Base-by-base conservation (phyloP, 1,284 basidiomycete species). In the Apiotrichum gracile region DNA sequence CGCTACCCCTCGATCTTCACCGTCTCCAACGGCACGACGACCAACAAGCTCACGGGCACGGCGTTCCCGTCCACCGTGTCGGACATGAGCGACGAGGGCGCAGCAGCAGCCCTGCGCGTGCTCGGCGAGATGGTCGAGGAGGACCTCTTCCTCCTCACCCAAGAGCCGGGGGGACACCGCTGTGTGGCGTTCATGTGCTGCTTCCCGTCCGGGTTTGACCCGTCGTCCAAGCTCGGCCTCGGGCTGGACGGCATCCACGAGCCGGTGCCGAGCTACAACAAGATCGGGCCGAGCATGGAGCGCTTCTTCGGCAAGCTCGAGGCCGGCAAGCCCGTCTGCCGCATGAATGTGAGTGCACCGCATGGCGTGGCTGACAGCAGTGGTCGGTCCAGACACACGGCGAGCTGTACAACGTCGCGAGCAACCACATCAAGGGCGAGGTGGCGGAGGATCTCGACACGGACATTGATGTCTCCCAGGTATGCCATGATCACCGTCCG, bases 121-220 rank as follows among this genome's bases (percentile, higher is more conserved):
- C 51, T 57, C 13, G 55, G 25, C 12, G 48, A 46, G 48, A 57
- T 51, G 39, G 51, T 57, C 14, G 55, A 57, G 43, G 55, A 57
- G 47, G 55, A 57, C 48, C 44, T 57, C 24, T 57, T 57, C 47
- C 21, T 57, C 44, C 50, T 57, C 26, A 17, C 12, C n/a, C 47
- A 38, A n/a, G 26, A 34, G 21, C 29, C 43, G 2, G 43, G 26
- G 3, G 44, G 39, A 13, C 34, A 29, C 16, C 51, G 45, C 17
- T 57, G 55, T 29, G 51, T 57, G 21, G 55, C 47, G 26, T 57
- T 57, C 40, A 31, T 40, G 33, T 57, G 55, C 51, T 57, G 55
- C 39, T 57, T 57, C 29, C 51, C 55, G 4, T 50, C 47, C 1
- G 55, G 55, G 21, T 57, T 57, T 27, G 51, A 57, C 44, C 55